These are phyloP conservation scores for Cercospora zeina DNA, from an alignment of 2,329 filamentous ascomycete species.

Conservation along the genomic window DNA sequence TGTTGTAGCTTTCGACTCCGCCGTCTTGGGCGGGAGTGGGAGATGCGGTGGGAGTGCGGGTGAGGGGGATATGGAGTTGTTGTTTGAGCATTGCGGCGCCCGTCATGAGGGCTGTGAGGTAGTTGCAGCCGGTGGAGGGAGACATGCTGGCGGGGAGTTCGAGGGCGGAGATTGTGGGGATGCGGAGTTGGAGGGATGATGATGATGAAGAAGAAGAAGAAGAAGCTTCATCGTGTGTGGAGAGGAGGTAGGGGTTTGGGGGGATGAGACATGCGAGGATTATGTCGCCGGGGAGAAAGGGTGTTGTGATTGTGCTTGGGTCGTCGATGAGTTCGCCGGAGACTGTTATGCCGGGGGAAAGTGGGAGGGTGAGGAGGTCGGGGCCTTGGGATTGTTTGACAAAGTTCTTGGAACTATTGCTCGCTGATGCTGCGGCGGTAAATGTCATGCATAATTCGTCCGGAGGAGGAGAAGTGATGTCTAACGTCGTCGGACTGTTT, in stretches of 20 bases:
- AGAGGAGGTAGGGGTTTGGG: slow-evolving; percentile 16
- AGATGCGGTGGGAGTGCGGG: slow-evolving; percentile 13
- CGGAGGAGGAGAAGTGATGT: slow-evolving; percentile 14
- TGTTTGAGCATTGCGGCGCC: slow-evolving; percentile 20
- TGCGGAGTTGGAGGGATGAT: slow-evolving; percentile 2
- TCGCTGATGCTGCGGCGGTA: slow-evolving; percentile 17
- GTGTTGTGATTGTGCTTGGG: slow-evolving; percentile 18
- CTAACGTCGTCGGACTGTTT: slow-evolving; percentile 19
- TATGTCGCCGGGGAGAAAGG: slow-evolving; percentile 19
- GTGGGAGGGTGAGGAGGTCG: slow-evolving; percentile 12
- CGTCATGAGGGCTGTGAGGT: slow-evolving; percentile 17
- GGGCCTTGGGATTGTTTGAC: slow-evolving; percentile 17
- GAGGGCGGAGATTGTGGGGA: slow-evolving; percentile 18
- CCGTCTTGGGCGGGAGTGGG: slow-evolving; percentile 17
- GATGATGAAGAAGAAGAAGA: too few species aligned
- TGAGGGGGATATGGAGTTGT: slow-evolving; percentile 20
- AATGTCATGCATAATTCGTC: slow-evolving; percentile 23
- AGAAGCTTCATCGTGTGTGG: slow-evolving; percentile 16
- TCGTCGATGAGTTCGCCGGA: slow-evolving; percentile 19
- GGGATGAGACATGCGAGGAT: slow-evolving; percentile 18
- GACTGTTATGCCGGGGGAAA: slow-evolving; percentile 18
- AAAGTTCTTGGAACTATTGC: slow-evolving; percentile 16
- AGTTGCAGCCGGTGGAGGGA: slow-evolving; percentile 14
- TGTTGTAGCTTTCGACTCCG: slow-evolving; percentile 20
- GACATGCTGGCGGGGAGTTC: slow-evolving; percentile 20